Conservation (phyloP, 2,329 filamentous ascomycete species). For the Fusarium sp. region DNA sequence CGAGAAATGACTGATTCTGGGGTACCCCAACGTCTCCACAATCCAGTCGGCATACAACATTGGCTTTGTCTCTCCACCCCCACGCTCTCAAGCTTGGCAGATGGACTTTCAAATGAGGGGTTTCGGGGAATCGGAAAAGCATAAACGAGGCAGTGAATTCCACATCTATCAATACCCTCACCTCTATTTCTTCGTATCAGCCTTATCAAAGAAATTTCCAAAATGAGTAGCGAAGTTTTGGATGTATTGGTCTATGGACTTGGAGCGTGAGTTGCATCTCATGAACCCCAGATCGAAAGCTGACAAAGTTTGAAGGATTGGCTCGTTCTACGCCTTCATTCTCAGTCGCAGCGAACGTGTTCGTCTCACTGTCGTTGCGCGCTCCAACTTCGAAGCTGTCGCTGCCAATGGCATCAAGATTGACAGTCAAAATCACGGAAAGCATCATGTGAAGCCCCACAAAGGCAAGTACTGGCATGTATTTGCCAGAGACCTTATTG, state of each 20-base stretch:
- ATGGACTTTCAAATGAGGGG: conserved; percentile 8
- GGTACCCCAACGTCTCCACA: too few species aligned
- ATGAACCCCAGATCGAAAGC: accelerated
- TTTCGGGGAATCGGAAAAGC: conserved; percentile 4
- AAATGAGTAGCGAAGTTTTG: conserved; percentile 43
- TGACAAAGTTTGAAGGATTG: conserved; percentile 57
- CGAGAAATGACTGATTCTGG: too few species aligned
- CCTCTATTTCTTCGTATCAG: not conserved
- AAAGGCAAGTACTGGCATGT: conserved; percentile 47
- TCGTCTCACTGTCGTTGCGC: conserved; percentile 69
- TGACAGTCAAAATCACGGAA: conserved; percentile 66
- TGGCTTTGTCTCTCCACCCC: too few species aligned
- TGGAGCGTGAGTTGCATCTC: conserved; percentile 59
- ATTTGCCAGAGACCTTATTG: not conserved
- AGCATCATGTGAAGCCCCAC: conserved; percentile 63
- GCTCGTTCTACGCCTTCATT: conserved; percentile 70
- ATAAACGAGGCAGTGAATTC: not conserved
- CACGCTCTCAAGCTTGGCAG: too few species aligned
- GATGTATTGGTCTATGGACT: conserved; percentile 65
- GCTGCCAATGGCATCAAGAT: conserved; percentile 65
- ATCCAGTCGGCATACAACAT: too few species aligned
- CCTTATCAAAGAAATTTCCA: conserved; percentile 42
- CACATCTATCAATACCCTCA: not conserved
- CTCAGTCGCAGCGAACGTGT: conserved; percentile 58
- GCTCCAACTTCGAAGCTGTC: conserved; percentile 70